phyloP scores from a whole-genome alignment of 352 stramenopile species.

The Stephanocyclus meneghinianus region DNA sequence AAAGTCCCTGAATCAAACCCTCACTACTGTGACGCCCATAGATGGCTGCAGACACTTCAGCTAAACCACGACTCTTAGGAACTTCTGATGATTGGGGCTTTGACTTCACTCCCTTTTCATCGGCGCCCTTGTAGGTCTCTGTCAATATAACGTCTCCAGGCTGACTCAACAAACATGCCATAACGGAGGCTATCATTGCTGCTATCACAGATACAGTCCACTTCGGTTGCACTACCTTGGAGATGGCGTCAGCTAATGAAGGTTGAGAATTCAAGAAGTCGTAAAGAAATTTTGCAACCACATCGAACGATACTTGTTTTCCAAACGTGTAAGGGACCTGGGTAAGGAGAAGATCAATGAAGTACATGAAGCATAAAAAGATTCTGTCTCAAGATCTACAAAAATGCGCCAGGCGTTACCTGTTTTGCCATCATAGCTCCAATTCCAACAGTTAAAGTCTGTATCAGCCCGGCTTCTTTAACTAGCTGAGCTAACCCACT shows the following conservation, averaged over 20 bases:
- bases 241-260: constrained; percentile 20
- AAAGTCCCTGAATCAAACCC: constrained; percentile 48
- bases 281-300: constrained; percentile 53
- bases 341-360: neutral
- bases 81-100: constrained; percentile 2
- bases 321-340: constrained; percentile 68
- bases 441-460: constrained; percentile 53
- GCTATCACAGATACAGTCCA: constrained; percentile 44
- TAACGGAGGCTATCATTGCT: constrained; percentile 56
- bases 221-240: constrained; percentile 33
- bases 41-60: constrained; percentile 38
- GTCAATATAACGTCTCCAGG: constrained; percentile 69
- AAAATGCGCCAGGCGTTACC: constrained; percentile 15
- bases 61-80: constrained; percentile 28
- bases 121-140: constrained; percentile 49
- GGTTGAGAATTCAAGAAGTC: constrained; percentile 30
- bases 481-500: constrained; percentile 38
- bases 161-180: constrained; percentile 61
- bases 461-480: constrained; percentile 42
- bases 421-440: constrained; percentile 66
- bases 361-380: neutral
- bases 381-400: neutral
- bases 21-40: constrained; percentile 30
- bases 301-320: constrained; percentile 73
- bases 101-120: constrained; percentile 8